Evolutionary conservation across 1,284 basidiomycete genomes (phyloP).

Genomic region (Agaricales sp.): DNA sequence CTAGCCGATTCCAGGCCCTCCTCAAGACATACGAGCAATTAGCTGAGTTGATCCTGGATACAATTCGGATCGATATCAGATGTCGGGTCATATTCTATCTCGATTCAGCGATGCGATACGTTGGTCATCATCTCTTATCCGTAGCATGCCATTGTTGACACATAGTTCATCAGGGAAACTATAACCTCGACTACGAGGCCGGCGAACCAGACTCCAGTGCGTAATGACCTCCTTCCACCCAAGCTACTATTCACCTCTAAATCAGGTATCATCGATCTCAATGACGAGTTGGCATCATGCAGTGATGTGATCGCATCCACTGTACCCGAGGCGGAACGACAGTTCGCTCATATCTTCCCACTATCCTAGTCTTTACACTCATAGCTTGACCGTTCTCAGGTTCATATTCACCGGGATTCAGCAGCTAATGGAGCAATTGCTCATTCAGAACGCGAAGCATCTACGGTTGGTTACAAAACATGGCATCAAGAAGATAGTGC

Average conservation of each 20-base stretch:
- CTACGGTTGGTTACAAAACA: slow-evolving; percentile 66
- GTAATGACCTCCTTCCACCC: neutral
- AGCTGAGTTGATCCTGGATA: slow-evolving; percentile 79
- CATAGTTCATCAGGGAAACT: slow-evolving; percentile 56
- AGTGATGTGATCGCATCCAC: slow-evolving; percentile 63
- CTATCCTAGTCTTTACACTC: slow-evolving; percentile 6
- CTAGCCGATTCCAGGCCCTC: slow-evolving; percentile 82
- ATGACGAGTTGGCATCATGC: slow-evolving; percentile 68
- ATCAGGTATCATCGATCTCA: slow-evolving; percentile 66
- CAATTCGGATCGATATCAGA: slow-evolving; percentile 83
- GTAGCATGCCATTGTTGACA: slow-evolving; percentile 4
- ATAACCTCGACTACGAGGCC: slow-evolving; percentile 72
- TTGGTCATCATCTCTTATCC: slow-evolving; percentile 21
- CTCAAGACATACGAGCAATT: slow-evolving; percentile 86
- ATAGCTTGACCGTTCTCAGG: slow-evolving; percentile 26
- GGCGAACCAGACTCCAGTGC: slow-evolving; percentile 81
- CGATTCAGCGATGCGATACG: slow-evolving; percentile 66
- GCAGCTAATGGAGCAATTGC: slow-evolving; percentile 76
- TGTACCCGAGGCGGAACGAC: slow-evolving; percentile 54
- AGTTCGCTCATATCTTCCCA: slow-evolving; percentile 31
- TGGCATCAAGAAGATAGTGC: slow-evolving; percentile 82
- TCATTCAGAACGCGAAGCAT: slow-evolving; percentile 68
- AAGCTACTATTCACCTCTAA: neutral
- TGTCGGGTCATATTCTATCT: slow-evolving; percentile 81
- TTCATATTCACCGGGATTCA: slow-evolving; percentile 86